These are phyloP conservation scores for Plasmodium knowlesi DNA, from an alignment of 169 alveolate species.

Conservation along the genomic window DNA sequence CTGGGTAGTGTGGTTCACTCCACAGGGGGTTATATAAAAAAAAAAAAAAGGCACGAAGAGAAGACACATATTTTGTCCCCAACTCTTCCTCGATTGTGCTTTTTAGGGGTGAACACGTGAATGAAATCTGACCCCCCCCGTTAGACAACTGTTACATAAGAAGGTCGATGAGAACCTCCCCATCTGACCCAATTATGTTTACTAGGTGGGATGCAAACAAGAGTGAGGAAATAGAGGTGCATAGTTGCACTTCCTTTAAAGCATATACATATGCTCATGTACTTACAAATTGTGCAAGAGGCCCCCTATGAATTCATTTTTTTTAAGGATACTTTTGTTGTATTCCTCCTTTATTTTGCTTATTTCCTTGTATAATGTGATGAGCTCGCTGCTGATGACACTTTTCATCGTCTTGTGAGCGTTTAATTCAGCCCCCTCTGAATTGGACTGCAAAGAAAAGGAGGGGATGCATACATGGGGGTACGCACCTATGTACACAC, in stretches of 20 bases:
- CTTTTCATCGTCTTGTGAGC: slow-evolving; percentile 8
- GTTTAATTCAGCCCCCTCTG: slow-evolving; percentile 10
- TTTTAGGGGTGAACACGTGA: not conserved
- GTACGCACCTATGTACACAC: not conserved
- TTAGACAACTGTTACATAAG: not conserved
- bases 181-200: not conserved
- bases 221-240: not conserved
- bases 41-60: not conserved
- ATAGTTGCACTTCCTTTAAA: not conserved
- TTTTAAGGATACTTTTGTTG: slow-evolving; percentile 42
- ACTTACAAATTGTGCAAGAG: slow-evolving; percentile 45
- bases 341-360: slow-evolving; percentile 60
- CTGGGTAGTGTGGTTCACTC: not conserved
- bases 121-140: not conserved
- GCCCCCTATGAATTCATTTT: slow-evolving; percentile 51
- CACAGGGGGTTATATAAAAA: not conserved
- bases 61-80: not conserved
- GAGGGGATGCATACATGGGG: not conserved
- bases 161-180: not conserved
- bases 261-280: not conserved
- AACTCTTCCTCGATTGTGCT: not conserved
- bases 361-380: slow-evolving; percentile 55
- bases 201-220: not conserved
- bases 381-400: slow-evolving; percentile 35
- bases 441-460: not conserved